Conservation (phyloP, 2,329 filamentous ascomycete genomes). For the Pseudogymnoascus sp. region DNA sequence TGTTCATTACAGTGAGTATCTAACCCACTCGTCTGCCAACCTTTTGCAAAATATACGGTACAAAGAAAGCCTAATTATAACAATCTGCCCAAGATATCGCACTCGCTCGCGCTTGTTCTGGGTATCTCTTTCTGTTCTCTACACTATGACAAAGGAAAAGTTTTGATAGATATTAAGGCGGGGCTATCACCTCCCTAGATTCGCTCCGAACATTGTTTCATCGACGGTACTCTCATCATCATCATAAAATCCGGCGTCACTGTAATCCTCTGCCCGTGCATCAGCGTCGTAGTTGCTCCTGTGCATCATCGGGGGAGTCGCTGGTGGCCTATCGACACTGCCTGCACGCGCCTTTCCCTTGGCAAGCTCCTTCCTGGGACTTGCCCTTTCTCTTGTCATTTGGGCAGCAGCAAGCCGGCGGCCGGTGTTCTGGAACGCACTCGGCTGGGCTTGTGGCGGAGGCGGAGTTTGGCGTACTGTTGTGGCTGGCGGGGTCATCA, state of each 20-base stretch:
- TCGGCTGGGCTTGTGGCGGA: slow-evolving; percentile 39
- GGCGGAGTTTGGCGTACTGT: slow-evolving; percentile 44
- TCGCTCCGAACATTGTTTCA: slow-evolving; percentile 12
- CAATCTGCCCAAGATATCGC: slow-evolving; percentile 6
- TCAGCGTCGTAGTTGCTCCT: slow-evolving; percentile 51
- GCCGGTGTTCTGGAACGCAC: slow-evolving; percentile 52
- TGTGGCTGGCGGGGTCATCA: slow-evolving; percentile 80
- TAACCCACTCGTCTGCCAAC: slow-evolving; percentile 4
- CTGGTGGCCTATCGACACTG: slow-evolving; percentile 21
- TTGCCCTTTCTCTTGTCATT: slow-evolving; percentile 25
- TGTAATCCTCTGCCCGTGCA: slow-evolving; percentile 46
- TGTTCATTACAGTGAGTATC: slow-evolving; percentile 7
- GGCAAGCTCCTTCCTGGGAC: slow-evolving; percentile 4
- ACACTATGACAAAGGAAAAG: slow-evolving; percentile 2
- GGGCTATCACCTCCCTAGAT: slow-evolving; percentile 10
- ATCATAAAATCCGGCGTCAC: slow-evolving; percentile 28
- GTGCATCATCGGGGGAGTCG: slow-evolving; percentile 54
- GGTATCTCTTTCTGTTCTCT: slow-evolving; percentile 4
- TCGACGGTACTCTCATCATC: slow-evolving; percentile 25
- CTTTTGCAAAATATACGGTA: slow-evolving; percentile 6
- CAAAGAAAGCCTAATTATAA: slow-evolving; percentile 6
- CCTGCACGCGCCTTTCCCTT: slow-evolving; percentile 28
- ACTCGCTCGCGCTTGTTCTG: background rate
- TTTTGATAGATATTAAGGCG: slow-evolving; percentile 7
- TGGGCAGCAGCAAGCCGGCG: slow-evolving; percentile 47